Percentiles rank a stretch among this genome's conserved stretches.
Evolutionary conservation across 352 stramenopile genomes (phyloP).

Genomic region (Phytophthora brassicae): DNA sequence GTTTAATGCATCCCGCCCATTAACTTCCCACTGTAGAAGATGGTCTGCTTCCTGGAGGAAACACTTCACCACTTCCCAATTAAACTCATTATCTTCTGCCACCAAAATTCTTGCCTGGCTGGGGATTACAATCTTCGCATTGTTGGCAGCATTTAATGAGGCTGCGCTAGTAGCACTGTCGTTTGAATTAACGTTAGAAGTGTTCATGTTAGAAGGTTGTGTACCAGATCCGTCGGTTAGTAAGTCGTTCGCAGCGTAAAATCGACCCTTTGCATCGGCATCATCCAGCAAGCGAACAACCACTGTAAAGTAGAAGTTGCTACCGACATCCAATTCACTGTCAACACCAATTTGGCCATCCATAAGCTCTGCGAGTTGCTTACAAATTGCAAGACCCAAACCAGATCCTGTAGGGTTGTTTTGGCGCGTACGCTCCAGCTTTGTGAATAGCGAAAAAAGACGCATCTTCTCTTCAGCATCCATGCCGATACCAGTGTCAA

Average conservation of each 20-base stretch:
- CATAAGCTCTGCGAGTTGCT: conserved; percentile 89
- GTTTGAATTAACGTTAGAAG: conserved; percentile 43
- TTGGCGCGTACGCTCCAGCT: conserved; percentile 74
- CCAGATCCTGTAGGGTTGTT: conserved; percentile 89
- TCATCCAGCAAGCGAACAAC: conserved; percentile 66
- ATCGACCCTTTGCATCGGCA: conserved; percentile 38
- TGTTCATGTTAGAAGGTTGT: conserved; percentile 17
- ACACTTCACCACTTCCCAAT: conserved; percentile 79
- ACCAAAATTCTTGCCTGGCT: conserved; percentile 67
- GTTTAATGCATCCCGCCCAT: conserved; percentile 63
- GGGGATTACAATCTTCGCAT: conserved; percentile 43
- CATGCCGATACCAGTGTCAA: conserved; percentile 84
- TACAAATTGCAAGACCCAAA: conserved; percentile 85
- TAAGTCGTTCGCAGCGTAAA: conserved; percentile 58
- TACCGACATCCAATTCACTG: conserved; percentile 73
- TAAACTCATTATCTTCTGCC: conserved; percentile 80
- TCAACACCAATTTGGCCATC: conserved; percentile 86
- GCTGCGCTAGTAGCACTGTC: conserved; percentile 43
- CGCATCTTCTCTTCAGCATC: conserved; percentile 78
- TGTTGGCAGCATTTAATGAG: conserved; percentile 27
- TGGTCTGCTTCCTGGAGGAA: conserved; percentile 76
- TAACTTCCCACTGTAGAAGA: conserved; percentile 71
- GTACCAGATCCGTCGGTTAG: conserved; percentile 30
- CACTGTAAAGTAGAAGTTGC: conserved; percentile 87
- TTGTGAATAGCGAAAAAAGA: conserved; percentile 84